Evolutionary conservation across 352 stramenopile genomes (phyloP), one percentile per base, ranked within the genome.

Genomic region (Pythium biforme): DNA sequence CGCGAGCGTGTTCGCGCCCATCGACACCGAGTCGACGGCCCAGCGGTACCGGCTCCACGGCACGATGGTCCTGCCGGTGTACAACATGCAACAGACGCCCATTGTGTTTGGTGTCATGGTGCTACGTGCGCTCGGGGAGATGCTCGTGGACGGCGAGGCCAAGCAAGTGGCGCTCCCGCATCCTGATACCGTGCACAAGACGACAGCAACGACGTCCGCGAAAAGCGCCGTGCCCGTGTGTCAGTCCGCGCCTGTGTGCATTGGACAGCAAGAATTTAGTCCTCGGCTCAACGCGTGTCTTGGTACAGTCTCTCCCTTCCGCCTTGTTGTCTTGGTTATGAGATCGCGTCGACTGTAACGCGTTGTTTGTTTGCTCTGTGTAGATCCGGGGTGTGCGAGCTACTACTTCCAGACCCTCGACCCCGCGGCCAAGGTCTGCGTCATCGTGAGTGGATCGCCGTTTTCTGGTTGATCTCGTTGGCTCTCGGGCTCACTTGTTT

Each of bases 381-480:
- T 62, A 90, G 81, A 89, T 43, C 81, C 81, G 3, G 71, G 82
- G 15, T 91, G 81, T 48, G 73, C 75, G 12, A 56, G 62, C n/a
- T 87, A 83, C 57, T 89, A 83, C 62, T 90, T 89, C 51, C 75
- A 90, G 57, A 70, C 39, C 7, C 61, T 90, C 11, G 70, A 90
- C 33, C 47, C 67, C 1, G 39, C 55, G 0, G 71, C 70, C 14
- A 88, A 84, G 59, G 48, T 62, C 20, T 90, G 81, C 37, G 61
- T 73, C 26, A 70, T 90, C n/a, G 81, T 89, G 70, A 64, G 81
- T 78, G 15, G n/a, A 37, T 43, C 37, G 37, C 31, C n/a, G n/a
- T n/a, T n/a, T n/a, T 34, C 31, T 10, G 10, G 5, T 34, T 11
- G 5, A 5, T 34, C 10, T n/a, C 37, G 2, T 19, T 43, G 37